These are phyloP conservation scores for Dimargaris cristalligena DNA, from an alignment of 192 early-diverging fungal species.

Conservation along the genomic window DNA sequence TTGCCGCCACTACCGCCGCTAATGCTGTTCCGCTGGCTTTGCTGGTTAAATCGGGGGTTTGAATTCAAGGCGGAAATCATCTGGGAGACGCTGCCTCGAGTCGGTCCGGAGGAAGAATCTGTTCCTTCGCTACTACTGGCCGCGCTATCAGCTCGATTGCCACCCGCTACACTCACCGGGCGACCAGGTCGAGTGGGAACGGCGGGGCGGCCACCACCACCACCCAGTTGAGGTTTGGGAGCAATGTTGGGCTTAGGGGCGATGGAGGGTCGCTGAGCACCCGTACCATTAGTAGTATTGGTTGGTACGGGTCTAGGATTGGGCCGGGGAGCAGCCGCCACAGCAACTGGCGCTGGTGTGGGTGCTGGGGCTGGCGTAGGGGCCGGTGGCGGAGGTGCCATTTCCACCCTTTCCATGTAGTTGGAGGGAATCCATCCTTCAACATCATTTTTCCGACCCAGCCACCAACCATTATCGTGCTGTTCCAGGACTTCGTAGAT, in stretches of 20 bases:
- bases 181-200: conserved; percentile 14
- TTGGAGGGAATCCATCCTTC: conserved; percentile 73
- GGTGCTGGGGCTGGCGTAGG: conserved; percentile 28
- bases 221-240: neutral
- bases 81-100: conserved; percentile 11
- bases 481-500: conserved; percentile 51
- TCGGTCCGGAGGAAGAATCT: neutral
- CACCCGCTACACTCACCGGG: neutral
- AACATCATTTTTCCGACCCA: conserved; percentile 29
- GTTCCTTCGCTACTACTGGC: neutral
- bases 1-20: too few species aligned
- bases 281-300: neutral
- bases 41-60: conserved; percentile 1
- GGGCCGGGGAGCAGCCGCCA: conserved; percentile 19
- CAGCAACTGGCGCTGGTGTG: too few species aligned
- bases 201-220: conserved; percentile 11
- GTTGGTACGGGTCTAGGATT: conserved; percentile 13
- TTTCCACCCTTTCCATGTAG: conserved; percentile 45
- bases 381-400: conserved; percentile 19
- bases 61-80: conserved; percentile 4
- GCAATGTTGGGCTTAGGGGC: conserved; percentile 18
- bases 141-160: neutral
- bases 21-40: neutral
- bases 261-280: conserved; percentile 13
- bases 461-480: conserved; percentile 39